Conservation (phyloP, 2,329 filamentous ascomycete genomes). For the Clarireedia sp. region DNA sequence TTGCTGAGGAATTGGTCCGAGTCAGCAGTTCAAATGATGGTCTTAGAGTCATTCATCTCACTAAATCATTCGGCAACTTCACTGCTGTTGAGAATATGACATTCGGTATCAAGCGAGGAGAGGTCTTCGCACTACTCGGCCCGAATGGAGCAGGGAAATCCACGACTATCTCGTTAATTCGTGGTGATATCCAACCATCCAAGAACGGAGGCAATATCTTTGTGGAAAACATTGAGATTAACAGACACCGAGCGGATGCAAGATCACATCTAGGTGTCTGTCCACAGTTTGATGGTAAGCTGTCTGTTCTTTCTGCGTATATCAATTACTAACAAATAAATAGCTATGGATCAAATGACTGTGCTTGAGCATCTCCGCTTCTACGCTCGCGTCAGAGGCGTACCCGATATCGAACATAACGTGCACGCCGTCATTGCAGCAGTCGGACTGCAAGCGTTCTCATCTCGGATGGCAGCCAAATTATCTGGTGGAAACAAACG, state of each 20-base stretch:
- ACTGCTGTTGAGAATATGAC: slow-evolving; percentile 82
- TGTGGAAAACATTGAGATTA: slow-evolving; percentile 70
- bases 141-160: slow-evolving; percentile 90
- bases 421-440: slow-evolving; percentile 71
- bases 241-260: slow-evolving; percentile 62
- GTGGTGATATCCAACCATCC: slow-evolving; percentile 73
- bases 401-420: slow-evolving; percentile 67
- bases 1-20: slow-evolving; percentile 55
- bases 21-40: slow-evolving; percentile 44
- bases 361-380: slow-evolving; percentile 79
- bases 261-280: slow-evolving; percentile 81
- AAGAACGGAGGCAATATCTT: slow-evolving; percentile 67
- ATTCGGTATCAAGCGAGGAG: slow-evolving; percentile 70
- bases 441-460: slow-evolving; percentile 67
- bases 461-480: slow-evolving; percentile 65
- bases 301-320: not conserved
- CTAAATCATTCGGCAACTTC: slow-evolving; percentile 68
- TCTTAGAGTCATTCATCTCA: slow-evolving; percentile 70
- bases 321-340: not conserved
- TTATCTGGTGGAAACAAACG: slow-evolving; percentile 88
- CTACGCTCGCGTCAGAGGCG: slow-evolving; percentile 77
- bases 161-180: slow-evolving; percentile 80
- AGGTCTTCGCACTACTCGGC: slow-evolving; percentile 83
- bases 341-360: slow-evolving; percentile 82
- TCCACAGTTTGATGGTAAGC: slow-evolving; percentile 60